These are phyloP conservation scores for Pseudogymnoascus verrucosus DNA, from an alignment of 2,329 filamentous ascomycete genomes.

Conservation along the genomic window DNA sequence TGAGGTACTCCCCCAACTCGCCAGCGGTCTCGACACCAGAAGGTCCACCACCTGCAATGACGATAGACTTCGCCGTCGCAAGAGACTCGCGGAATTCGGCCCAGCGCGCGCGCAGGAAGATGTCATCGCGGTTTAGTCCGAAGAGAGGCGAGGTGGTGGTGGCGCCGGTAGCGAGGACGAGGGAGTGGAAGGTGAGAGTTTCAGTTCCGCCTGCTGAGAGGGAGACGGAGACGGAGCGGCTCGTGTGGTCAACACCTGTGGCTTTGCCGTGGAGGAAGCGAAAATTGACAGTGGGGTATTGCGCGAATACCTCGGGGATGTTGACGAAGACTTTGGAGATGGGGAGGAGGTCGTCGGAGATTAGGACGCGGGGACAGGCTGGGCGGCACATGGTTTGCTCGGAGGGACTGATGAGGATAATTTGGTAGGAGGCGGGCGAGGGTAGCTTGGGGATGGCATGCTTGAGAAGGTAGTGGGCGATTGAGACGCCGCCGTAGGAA, in stretches of 20 bases:
- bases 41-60: slow-evolving; percentile 39
- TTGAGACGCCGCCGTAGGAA: slow-evolving; percentile 43
- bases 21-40: slow-evolving; percentile 40
- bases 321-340: slow-evolving; percentile 38
- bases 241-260: slow-evolving; percentile 28
- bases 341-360: slow-evolving; percentile 36
- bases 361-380: slow-evolving; percentile 38
- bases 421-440: slow-evolving; percentile 30
- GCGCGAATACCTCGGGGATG: slow-evolving; percentile 31
- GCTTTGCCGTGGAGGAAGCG: slow-evolving; percentile 36
- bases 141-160: slow-evolving; percentile 38
- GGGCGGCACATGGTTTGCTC: slow-evolving; percentile 35
- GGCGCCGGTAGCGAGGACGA: slow-evolving; percentile 42
- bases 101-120: slow-evolving; percentile 30
- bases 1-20: slow-evolving; percentile 43
- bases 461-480: slow-evolving; percentile 45
- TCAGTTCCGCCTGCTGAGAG: slow-evolving; percentile 13
- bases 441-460: slow-evolving; percentile 38
- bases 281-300: slow-evolving; percentile 33
- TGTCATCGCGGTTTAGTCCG: slow-evolving; percentile 31
- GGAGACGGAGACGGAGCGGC: slow-evolving; percentile 28
- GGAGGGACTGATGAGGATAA: slow-evolving; percentile 37
- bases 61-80: slow-evolving; percentile 32
- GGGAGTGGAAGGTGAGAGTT: slow-evolving; percentile 33
- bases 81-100: slow-evolving; percentile 33